A percentile compares a stretch with the other conserved stretches of the same genome.
These are phyloP conservation scores for Stemphylium lycopersici DNA, from an alignment of 2,329 filamentous ascomycete genomes.

Conservation along the genomic window DNA sequence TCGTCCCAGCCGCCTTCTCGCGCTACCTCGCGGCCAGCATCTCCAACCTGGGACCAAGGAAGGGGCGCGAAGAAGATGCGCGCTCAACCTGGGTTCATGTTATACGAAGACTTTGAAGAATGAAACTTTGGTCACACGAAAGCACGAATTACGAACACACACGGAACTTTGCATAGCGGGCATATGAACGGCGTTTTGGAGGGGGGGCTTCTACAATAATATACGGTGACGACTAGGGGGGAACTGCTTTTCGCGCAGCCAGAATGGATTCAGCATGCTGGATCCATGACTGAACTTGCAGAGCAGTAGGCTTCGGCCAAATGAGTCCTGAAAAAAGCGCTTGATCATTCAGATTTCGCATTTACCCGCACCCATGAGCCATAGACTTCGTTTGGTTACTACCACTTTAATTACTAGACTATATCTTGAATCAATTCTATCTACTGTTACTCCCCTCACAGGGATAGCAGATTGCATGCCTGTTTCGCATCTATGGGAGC, in stretches of 20 bases:
- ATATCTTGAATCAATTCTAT: constrained; percentile 10
- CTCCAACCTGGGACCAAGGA: constrained; percentile 39
- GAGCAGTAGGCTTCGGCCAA: constrained; percentile 5
- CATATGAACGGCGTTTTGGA: constrained; percentile 23
- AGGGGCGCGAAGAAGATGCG: constrained; percentile 31
- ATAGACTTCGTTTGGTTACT: constrained; percentile 17
- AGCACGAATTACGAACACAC: constrained; percentile 26
- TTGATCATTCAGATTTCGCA: constrained; percentile 1
- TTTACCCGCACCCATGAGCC: neutral
- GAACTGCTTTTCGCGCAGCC: neutral
- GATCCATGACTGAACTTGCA: neutral
- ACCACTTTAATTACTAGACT: constrained; percentile 29
- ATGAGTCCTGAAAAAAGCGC: constrained; percentile 9
- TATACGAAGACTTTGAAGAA: constrained; percentile 27
- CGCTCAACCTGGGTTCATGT: constrained; percentile 23
- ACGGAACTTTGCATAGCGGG: constrained; percentile 12
- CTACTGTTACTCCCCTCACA: constrained; percentile 14
- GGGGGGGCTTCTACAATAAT: constrained; percentile 3
- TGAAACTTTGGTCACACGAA: constrained; percentile 15
- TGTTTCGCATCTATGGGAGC: no score
- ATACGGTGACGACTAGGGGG: constrained; percentile 2
- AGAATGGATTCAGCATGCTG: neutral
- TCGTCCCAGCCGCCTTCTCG: constrained; percentile 37
- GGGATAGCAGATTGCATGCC: constrained; percentile 4
- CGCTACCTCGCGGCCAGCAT: constrained; percentile 32